Conservation (phyloP, 2,329 filamentous ascomycete species). For the Herpotrichia juniperi region DNA sequence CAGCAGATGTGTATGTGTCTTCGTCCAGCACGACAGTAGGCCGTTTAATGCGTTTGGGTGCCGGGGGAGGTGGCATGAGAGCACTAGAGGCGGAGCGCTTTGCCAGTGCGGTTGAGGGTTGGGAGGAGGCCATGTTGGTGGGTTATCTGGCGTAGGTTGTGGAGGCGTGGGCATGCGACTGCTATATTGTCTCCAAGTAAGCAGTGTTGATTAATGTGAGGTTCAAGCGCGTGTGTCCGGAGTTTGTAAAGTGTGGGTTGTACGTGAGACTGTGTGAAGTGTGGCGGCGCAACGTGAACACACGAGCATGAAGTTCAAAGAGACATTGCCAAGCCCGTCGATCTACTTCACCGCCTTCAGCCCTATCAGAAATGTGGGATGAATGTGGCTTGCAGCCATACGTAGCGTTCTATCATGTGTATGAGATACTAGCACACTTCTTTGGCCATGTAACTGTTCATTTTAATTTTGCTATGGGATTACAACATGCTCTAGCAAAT, state of each 20-base stretch:
- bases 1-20: conserved; percentile 86
- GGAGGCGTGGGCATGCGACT: conserved; percentile 5
- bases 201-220: not conserved
- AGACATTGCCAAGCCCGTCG: conserved; percentile 23
- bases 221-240: not conserved
- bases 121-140: conserved; percentile 26
- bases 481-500: too few relatives aligned
- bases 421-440: not conserved
- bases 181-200: not conserved
- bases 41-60: conserved; percentile 87
- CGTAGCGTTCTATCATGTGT: conserved; percentile 5
- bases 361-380: conserved; percentile 22
- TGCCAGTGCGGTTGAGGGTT: conserved; percentile 64
- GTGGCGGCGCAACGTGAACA: not conserved
- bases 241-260: not conserved
- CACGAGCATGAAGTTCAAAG: conserved; percentile 3
- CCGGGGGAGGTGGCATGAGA: conserved; percentile 87
- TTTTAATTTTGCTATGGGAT: too few relatives aligned
- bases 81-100: conserved; percentile 70
- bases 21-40: conserved; percentile 89
- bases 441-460: too few relatives aligned
- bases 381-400: conserved; percentile 2
- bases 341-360: conserved; percentile 39
- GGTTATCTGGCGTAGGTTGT: not conserved
- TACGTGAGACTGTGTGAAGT: not conserved